Evolutionary conservation across 164 flowering plant genomes (phyloP), one percentile per base, ranked within the genome.

Genomic region (Vitis cinerea): DNA sequence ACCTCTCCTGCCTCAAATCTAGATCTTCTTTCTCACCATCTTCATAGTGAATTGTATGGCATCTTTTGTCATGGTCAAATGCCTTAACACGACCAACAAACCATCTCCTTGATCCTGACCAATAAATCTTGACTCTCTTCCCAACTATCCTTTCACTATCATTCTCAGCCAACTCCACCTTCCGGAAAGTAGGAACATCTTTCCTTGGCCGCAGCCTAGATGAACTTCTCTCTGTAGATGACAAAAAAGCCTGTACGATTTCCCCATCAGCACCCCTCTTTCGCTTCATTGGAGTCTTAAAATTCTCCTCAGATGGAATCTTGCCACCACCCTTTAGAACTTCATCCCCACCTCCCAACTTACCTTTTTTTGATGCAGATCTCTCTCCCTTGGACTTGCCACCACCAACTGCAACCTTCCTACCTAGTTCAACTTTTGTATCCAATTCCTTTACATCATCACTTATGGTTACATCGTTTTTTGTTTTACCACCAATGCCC

Each of bases 61-160:
- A 49, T 44, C 15, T 19, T 29, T 63, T 63, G 8, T 47, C 61
- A n/a, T 50, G 17, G 47, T 71, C 63, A 64, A 71, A 71, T 56
- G 57, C 54, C 19, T 56, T 71, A 16, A 71, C 47, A 31, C 68
- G 29, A 19, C 68, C 73, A 13, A 29, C 6, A 48, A 71, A 71
- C 73, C 73, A 71, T 49, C 60, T 71, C 64, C 63, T 71, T 16
- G 73, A 71, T 8, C 61, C 68, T 2, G 73, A 52, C 73, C 73
- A 71, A 37, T 63, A 71, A 7, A 71, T 56, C 11, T 71, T 52
- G 2, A 71, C 53, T 47, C 68, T 55, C 63, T 65, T 71, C 6
- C 73, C 73, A 27, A 71, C 48, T 19, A 64, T 63, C n/a, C 29
- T 27, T 49, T 65, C 63, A 17, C 65, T 29, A 27, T 64, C 68